Evolutionary conservation across 2,329 filamentous ascomycete genomes (phyloP).

Genomic region (Torrubiellomyces zombiae): DNA sequence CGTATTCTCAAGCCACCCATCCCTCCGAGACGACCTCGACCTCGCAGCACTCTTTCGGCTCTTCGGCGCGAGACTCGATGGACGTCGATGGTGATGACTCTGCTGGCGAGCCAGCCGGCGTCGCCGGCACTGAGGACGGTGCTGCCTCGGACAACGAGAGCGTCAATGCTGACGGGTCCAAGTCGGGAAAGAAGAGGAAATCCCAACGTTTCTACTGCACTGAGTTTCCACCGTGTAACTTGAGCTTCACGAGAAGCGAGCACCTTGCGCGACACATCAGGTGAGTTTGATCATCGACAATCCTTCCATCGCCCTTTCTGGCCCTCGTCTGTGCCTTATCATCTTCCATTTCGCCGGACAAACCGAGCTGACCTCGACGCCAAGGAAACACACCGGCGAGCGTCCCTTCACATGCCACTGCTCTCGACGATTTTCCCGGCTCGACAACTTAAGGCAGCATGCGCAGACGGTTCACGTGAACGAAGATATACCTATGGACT

Average conservation of each 20-base stretch:
- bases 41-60: constrained; percentile 44
- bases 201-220: constrained; percentile 93
- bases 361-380: constrained; percentile 4
- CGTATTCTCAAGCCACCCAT: constrained; percentile 33
- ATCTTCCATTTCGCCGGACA: too few species aligned
- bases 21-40: constrained; percentile 31
- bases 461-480: constrained; percentile 96
- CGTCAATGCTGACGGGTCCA: constrained; percentile 44
- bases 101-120: constrained; percentile 42
- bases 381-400: constrained; percentile 90
- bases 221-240: constrained; percentile 79
- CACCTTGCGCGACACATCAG: constrained; percentile 89
- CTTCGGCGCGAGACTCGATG: constrained; percentile 36
- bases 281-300: constrained; percentile 24
- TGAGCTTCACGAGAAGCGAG: constrained; percentile 93
- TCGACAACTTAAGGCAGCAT: constrained; percentile 92
- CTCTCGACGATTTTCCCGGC: constrained; percentile 74
- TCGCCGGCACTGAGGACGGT: constrained; percentile 28
- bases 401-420: constrained; percentile 95
- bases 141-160: constrained; percentile 48
- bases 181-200: constrained; percentile 85
- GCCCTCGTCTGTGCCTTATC: background rate
- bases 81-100: constrained; percentile 67
- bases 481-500: constrained; percentile 89
- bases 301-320: background rate